A percentile compares a stretch with the other conserved stretches of the same genome.
These are phyloP conservation scores for Phytopythium litorale DNA, from an alignment of 352 stramenopile species.

Conservation along the genomic window DNA sequence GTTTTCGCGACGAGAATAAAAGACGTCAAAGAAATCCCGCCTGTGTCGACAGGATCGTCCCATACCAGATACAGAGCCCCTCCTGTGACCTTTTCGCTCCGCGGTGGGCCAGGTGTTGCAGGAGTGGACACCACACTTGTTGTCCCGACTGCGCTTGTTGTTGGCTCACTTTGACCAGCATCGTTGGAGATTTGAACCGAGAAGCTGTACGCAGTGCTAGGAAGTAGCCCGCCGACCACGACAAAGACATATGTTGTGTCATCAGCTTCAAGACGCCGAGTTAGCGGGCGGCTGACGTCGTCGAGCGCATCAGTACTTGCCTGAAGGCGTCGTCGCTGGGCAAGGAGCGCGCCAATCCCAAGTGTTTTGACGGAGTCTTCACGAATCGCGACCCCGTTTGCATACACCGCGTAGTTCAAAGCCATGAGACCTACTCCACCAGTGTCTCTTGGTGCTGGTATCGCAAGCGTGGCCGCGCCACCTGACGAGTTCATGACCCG, in stretches of 20 bases:
- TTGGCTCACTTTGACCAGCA: constrained; percentile 23
- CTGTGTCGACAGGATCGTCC: constrained; percentile 45
- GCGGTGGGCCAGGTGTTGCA: constrained; percentile 22
- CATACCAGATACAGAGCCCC: constrained; percentile 37
- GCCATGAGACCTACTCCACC: constrained; percentile 25
- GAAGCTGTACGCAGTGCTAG: constrained; percentile 34
- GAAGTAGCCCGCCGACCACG: neutral
- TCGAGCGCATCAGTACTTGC: neutral
- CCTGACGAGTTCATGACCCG: constrained; percentile 27
- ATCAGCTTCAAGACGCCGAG: constrained; percentile 5
- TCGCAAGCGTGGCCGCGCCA: constrained; percentile 28
- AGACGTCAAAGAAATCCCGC: constrained; percentile 37
- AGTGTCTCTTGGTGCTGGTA: constrained; percentile 34
- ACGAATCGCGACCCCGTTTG: constrained; percentile 30
- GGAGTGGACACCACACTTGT: constrained; percentile 25
- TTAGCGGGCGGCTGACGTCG: neutral
- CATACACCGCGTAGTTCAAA: constrained; percentile 38
- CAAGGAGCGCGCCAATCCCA: neutral
- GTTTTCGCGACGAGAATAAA: constrained; percentile 29
- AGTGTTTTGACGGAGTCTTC: constrained; percentile 11
- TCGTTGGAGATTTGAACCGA: constrained; percentile 30
- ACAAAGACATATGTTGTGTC: neutral
- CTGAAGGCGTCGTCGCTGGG: neutral
- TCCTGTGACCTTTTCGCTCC: constrained; percentile 19
- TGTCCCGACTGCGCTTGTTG: neutral